Percentiles rank a stretch among this genome's conserved stretches.
Evolutionary conservation across 148 eudicot species (phyloP).

Genomic region (Arbutus unedo): DNA sequence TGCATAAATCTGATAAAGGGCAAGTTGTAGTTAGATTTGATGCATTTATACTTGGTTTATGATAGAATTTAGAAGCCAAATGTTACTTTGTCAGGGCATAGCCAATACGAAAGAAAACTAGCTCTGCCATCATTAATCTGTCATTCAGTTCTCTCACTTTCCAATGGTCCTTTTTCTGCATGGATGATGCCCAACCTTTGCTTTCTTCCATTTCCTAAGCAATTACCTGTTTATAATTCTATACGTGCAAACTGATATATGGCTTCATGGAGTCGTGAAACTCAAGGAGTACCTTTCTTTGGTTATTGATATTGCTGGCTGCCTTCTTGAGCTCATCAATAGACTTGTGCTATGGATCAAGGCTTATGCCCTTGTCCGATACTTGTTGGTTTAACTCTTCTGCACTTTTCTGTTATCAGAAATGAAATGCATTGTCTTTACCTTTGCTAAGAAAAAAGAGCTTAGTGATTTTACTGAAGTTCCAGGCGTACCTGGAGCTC

Average conservation of each 20-base stretch:
- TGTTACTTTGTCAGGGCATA: background rate
- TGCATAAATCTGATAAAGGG: constrained; percentile 44
- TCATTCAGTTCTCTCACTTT: constrained; percentile 55
- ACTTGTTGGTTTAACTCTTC: constrained; percentile 36
- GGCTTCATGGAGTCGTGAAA: background rate
- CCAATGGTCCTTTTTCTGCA: constrained; percentile 28
- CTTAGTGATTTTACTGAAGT: background rate
- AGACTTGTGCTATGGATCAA: constrained; percentile 48
- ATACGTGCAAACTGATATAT: background rate
- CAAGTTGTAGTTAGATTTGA: background rate
- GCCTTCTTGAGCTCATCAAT: constrained; percentile 44
- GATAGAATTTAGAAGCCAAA: background rate
- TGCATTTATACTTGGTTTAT: background rate
- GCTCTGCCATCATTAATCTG: constrained; percentile 62
- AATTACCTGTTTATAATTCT: background rate
- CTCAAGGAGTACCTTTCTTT: constrained; percentile 35
- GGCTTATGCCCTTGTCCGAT: constrained; percentile 26
- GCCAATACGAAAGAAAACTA: constrained; percentile 18
- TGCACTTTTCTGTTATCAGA: constrained; percentile 40
- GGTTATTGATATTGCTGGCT: constrained; percentile 35
- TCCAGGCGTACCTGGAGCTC: constrained; percentile 52
- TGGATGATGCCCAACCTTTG: constrained; percentile 34
- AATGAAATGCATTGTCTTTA: background rate
- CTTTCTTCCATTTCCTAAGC: constrained; percentile 33
- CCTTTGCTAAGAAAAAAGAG: background rate